Percentiles rank a stretch among this genome's conserved stretches.
Conservation (phyloP, 257 asterid genomes). For the Fraxinus excelsior region DNA sequence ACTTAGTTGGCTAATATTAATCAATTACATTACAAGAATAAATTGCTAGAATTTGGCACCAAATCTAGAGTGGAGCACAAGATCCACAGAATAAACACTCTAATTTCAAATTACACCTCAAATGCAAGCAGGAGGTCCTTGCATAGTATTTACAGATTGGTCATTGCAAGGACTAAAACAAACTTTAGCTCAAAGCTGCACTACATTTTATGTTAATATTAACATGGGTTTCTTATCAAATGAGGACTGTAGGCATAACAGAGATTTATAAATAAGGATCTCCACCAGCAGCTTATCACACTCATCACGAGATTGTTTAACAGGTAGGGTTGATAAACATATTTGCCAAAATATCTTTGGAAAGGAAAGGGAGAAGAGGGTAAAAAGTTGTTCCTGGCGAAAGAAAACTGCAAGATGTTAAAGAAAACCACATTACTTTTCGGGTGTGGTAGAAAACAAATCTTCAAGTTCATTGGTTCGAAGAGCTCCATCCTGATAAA, state of each 20-base stretch:
- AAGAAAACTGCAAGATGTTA: conserved; percentile 11
- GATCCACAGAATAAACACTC: neutral
- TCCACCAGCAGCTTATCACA: conserved; percentile 13
- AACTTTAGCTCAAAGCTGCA: neutral
- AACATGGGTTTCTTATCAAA: neutral
- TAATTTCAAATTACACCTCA: neutral
- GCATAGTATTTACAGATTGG: neutral
- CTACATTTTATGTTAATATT: neutral
- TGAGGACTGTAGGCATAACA: neutral
- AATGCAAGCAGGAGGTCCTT: neutral
- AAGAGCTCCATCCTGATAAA: conserved; percentile 84
- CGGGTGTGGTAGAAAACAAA: conserved; percentile 94
- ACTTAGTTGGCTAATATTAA: neutral
- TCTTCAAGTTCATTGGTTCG: conserved; percentile 84
- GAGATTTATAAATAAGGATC: neutral
- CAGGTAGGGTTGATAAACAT: neutral
- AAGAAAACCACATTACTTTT: conserved; percentile 60
- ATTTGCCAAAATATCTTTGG: conserved; percentile 7
- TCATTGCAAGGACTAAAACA: neutral
- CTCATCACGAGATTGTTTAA: neutral
- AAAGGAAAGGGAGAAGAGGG: neutral
- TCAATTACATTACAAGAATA: neutral
- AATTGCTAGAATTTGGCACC: neutral
- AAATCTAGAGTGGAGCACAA: neutral
- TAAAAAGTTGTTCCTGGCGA: conserved; percentile 15